Conservation (phyloP, 164 flowering plant species). For the Annona squamosa region DNA sequence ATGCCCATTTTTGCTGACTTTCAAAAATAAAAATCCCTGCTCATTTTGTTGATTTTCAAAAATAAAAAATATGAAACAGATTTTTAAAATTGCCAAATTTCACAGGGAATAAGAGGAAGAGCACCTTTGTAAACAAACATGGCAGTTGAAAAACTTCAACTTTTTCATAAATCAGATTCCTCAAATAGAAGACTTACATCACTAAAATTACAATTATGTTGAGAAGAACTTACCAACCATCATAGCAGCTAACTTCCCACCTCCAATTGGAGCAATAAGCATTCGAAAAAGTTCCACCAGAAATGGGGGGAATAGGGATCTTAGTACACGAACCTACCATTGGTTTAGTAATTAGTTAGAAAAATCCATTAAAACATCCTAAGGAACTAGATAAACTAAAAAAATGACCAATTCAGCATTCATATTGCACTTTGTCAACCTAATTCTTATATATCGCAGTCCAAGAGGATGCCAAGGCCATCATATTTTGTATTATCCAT, state of each 20-base stretch:
- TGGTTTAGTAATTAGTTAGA: neutral
- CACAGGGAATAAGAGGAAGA: no score
- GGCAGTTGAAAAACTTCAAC: neutral
- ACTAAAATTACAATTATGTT: neutral
- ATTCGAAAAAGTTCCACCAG: slow-evolving; percentile 55
- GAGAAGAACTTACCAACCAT: slow-evolving; percentile 71
- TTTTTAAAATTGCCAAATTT: no score
- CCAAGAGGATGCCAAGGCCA: neutral
- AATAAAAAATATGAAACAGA: no score
- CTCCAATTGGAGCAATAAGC: slow-evolving; percentile 66
- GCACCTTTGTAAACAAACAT: neutral
- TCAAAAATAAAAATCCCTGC: no score
- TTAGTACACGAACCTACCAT: slow-evolving; percentile 62
- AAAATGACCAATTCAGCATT: neutral
- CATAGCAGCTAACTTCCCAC: slow-evolving; percentile 70
- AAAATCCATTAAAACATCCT: neutral
- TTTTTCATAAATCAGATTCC: neutral
- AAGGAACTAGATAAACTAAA: neutral
- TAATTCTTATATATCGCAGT: neutral
- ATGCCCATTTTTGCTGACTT: no score
- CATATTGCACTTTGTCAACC: neutral
- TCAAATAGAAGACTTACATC: neutral
- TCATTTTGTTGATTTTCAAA: no score
- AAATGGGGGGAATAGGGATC: slow-evolving; percentile 70
- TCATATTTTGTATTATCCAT: no score